Evolutionary conservation across 169 alveolate species (phyloP).

Genomic region (Amoebophrya sp.): DNA sequence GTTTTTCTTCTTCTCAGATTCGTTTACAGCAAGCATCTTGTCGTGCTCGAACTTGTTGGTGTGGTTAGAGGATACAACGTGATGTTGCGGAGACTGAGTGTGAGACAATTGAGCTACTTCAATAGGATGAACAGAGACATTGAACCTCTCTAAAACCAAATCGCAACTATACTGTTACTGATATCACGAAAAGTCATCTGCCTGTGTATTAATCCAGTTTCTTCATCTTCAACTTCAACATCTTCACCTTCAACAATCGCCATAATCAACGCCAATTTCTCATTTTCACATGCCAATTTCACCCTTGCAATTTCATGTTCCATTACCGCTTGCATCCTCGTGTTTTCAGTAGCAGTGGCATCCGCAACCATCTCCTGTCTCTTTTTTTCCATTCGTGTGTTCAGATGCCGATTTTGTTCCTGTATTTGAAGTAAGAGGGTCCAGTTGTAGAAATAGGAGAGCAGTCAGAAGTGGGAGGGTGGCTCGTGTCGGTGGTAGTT

Average conservation of each 20-base stretch:
- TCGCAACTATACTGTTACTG: neutral
- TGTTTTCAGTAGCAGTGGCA: too few species aligned
- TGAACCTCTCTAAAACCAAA: neutral
- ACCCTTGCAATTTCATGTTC: too few species aligned
- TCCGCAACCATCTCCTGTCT: too few species aligned
- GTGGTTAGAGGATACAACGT: too few species aligned
- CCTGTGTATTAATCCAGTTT: neutral
- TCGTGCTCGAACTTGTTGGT: too few species aligned
- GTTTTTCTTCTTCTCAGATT: neutral
- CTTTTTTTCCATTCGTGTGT: too few species aligned
- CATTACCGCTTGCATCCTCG: too few species aligned
- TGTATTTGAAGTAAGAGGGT: neutral
- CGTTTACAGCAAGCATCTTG: neutral
- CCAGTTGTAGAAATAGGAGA: neutral
- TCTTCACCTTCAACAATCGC: too few species aligned
- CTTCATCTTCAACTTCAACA: neutral
- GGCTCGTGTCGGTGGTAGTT: neutral
- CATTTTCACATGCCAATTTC: too few species aligned
- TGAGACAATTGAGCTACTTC: neutral
- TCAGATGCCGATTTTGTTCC: neutral
- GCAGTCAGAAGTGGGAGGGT: neutral
- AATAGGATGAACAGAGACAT: neutral
- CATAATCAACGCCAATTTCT: too few species aligned
- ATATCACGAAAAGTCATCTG: neutral
- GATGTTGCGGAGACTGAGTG: neutral